Evolutionary conservation across 257 asterid species (phyloP).

Genomic region (Eustoma russellianum): DNA sequence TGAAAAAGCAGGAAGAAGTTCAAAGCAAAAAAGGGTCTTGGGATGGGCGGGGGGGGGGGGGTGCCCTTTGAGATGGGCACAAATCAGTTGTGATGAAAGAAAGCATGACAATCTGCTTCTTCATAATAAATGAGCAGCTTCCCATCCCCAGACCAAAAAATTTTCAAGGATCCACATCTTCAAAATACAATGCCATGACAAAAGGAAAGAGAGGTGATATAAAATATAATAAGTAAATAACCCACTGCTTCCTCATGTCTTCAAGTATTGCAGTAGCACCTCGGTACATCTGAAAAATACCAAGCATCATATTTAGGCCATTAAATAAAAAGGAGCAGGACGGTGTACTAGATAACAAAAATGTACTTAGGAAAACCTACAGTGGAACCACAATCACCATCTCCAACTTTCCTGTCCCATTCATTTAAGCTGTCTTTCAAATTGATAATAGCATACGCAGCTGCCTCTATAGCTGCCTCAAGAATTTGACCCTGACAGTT

Average conservation of each 20-base stretch:
- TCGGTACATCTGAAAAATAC: constrained; percentile 57
- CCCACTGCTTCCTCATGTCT: constrained; percentile 73
- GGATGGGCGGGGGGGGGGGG: no score
- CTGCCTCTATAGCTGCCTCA: constrained; percentile 91
- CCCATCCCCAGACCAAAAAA: no score
- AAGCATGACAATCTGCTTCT: no score
- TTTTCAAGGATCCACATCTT: no score
- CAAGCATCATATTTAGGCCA: constrained; percentile 8
- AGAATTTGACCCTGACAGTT: constrained; percentile 52
- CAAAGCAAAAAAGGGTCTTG: no score
- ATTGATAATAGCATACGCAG: constrained; percentile 55
- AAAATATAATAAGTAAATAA: constrained; percentile 4
- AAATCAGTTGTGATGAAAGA: no score
- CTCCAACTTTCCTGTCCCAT: constrained; percentile 96
- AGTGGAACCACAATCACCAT: constrained; percentile 98
- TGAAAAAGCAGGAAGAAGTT: no score
- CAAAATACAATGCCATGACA: no score
- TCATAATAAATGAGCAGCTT: no score
- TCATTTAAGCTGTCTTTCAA: constrained; percentile 72
- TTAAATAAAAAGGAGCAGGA: constrained; percentile 2
- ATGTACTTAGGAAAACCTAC: constrained; percentile 36
- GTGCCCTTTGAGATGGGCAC: no score
- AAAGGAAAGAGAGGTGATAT: constrained; percentile 7
- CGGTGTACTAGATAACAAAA: neutral
- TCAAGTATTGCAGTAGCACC: constrained; percentile 91